Evolutionary conservation across 148 eudicot genomes (phyloP).

Genomic region (Rhododendron simsii): DNA sequence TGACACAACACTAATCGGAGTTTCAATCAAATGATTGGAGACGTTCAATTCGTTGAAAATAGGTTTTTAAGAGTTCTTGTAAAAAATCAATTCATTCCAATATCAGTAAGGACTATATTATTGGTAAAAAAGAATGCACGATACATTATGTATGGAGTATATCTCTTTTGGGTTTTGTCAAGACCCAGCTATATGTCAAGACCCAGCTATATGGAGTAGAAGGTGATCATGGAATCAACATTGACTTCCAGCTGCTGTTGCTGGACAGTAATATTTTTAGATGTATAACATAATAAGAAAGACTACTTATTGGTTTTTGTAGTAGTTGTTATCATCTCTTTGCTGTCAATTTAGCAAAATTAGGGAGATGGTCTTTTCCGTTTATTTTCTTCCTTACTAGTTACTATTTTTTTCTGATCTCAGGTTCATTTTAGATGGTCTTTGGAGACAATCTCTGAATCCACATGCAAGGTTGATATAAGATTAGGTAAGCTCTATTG

Average conservation of each 20-base stretch:
- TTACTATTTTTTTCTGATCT: neutral
- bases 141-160: neutral
- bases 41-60: too few relatives aligned
- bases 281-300: neutral
- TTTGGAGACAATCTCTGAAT: constrained; percentile 50
- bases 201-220: too few relatives aligned
- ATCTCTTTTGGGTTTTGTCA: neutral
- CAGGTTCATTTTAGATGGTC: constrained; percentile 87
- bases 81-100: too few relatives aligned
- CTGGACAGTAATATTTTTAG: neutral
- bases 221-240: neutral
- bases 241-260: neutral
- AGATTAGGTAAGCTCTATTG: constrained; percentile 54
- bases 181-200: too few relatives aligned
- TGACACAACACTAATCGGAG: too few relatives aligned
- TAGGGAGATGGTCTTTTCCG: neutral
- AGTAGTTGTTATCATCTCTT: neutral
- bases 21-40: too few relatives aligned
- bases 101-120: neutral
- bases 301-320: neutral
- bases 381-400: neutral
- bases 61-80: too few relatives aligned
- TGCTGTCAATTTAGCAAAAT: neutral
- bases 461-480: constrained; percentile 51
- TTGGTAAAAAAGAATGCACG: too few relatives aligned